These are phyloP conservation scores for Lichtheimia hyalospora DNA, from an alignment of 371 early-diverging fungal species.

Conservation along the genomic window DNA sequence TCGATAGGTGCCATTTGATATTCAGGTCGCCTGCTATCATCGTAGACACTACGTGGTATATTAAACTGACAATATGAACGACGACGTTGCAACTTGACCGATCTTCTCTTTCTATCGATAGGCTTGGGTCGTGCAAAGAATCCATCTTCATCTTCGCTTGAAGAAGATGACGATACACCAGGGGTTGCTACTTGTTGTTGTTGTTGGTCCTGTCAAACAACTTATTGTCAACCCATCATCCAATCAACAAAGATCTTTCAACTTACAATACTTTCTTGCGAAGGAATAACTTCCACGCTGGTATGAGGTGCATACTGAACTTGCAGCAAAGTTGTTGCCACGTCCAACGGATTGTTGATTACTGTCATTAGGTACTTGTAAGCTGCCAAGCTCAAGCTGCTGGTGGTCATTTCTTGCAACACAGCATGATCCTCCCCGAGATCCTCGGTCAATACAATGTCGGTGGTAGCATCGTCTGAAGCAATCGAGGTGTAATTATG, in stretches of 20 bases:
- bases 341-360: conserved; percentile 72
- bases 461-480: conserved; percentile 16
- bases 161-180: not conserved
- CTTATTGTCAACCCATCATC: no score
- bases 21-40: conserved; percentile 58
- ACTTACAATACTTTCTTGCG: not conserved
- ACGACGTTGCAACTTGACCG: not conserved
- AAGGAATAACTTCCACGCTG: conserved; percentile 31
- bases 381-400: conserved; percentile 63
- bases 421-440: conserved; percentile 42
- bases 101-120: not conserved
- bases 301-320: conserved; percentile 76
- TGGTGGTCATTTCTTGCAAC: conserved; percentile 50
- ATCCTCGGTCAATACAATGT: conserved; percentile 27
- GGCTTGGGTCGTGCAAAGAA: not conserved
- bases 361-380: conserved; percentile 68
- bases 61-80: not conserved
- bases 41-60: conserved; percentile 43
- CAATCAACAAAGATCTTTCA: no score
- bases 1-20: conserved; percentile 62
- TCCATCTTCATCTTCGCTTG: not conserved
- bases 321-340: conserved; percentile 76
- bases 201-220: not conserved
- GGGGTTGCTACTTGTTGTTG: not conserved
- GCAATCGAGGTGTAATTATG: conserved; percentile 33